Base-by-base conservation (phyloP, 257 asterid genomes). In the Solanum chiquidenum region DNA sequence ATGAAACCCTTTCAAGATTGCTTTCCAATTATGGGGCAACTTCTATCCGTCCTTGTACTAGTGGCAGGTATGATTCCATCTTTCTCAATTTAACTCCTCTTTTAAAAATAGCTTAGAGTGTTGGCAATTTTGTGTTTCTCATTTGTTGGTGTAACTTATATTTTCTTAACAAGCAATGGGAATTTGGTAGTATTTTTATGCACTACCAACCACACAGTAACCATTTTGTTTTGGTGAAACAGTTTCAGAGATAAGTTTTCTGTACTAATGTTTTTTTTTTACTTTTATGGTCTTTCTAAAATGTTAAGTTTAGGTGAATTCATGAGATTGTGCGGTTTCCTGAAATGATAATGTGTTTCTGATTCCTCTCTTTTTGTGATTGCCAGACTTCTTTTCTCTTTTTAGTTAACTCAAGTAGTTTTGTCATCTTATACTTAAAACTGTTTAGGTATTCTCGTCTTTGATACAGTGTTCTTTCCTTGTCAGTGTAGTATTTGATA, bases 1-100 rank as follows among this genome's bases (percentile, higher is more conserved):
- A 86, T 6, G 98, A 94, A 52, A 93, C 95, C 68, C 91, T 96
- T 60, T 90, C 93, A 14, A 90, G 96, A 83, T 93, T 96, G 89
- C 93, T 96, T 90, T 94, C 99, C 79, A 94, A 95, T 89, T 96
- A 94, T 69, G 98, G 98, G 58, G 98, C 99, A 86, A 90, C 95
- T 86, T 91, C 96, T 23, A 95, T 95, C 35, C 98, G 98, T 38
- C 94, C 94, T 49, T 93, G 92, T 85, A 74, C 95, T 84, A 90
- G 89, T 88, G 94, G 95, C 86, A 94, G 97, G 98, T 95, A 87
- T 49, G 7, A 29, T 75, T 46, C 72, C 44, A 21, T 60, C 33
- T 25, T 71, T 69, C 64, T 44, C 68, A 35, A 37, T 64, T 60
- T 38, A 25, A 84, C 77, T n/a, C 20, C 62, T 35, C 25, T 75